phyloP scores from a whole-genome alignment of 2,329 filamentous ascomycete genomes.

The Cordyceps tenuipes region DNA sequence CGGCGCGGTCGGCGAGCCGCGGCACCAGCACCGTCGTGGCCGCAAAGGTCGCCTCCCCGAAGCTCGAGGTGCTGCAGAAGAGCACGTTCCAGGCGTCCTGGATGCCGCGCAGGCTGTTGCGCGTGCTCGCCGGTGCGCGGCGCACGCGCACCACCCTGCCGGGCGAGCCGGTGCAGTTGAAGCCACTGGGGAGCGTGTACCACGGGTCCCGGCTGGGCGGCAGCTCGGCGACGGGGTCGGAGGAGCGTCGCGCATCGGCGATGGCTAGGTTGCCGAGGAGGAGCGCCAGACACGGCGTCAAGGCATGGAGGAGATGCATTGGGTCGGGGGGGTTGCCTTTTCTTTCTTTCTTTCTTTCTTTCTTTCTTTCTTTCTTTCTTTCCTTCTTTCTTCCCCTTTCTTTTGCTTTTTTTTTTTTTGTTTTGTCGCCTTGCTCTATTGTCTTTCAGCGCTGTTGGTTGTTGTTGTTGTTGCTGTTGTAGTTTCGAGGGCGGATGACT shows the following conservation, averaged over 20 bases:
- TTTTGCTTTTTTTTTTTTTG: no score
- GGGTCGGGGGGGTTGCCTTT: no score
- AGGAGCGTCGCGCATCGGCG: neutral
- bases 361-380: no score
- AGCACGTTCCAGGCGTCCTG: slow-evolving; percentile 25
- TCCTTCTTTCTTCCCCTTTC: no score
- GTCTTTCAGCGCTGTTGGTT: no score
- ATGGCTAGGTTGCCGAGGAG: neutral
- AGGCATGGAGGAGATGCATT: neutral
- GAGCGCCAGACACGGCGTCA: neutral
- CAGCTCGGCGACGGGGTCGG: slow-evolving; percentile 5
- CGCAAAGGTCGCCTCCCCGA: slow-evolving; percentile 26
- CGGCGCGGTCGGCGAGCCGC: neutral
- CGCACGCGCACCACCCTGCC: slow-evolving; percentile 14
- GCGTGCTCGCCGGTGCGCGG: slow-evolving; percentile 11
- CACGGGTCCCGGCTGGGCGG: slow-evolving; percentile 29
- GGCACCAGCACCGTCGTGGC: slow-evolving; percentile 28
- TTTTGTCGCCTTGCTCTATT: no score
- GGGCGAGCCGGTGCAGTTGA: slow-evolving; percentile 14
- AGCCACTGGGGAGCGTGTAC: slow-evolving; percentile 23
- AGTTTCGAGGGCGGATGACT: no score
- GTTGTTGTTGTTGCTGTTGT: no score
- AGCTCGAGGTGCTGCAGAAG: slow-evolving; percentile 28
- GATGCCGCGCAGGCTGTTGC: slow-evolving; percentile 11
- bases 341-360: no score